Evolutionary conservation across 176 grass and related monocot genomes (phyloP).

Genomic region (Hsuehochloa calcarea): DNA sequence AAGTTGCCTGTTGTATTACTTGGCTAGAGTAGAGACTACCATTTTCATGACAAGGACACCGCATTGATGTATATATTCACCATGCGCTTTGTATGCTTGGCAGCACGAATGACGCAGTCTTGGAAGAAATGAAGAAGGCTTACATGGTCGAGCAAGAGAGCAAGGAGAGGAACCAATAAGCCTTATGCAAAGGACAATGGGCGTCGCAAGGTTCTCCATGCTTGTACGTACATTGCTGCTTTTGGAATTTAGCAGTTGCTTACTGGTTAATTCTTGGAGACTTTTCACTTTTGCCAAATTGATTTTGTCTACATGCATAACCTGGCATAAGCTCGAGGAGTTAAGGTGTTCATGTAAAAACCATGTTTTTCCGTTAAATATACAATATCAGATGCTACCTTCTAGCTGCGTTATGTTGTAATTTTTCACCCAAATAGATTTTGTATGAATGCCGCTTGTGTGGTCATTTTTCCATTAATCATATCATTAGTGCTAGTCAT

Average conservation of each 20-base stretch:
- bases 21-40: background rate
- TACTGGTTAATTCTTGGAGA: constrained; percentile 10
- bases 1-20: constrained; percentile 8
- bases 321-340: background rate
- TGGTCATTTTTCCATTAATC: background rate
- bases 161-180: constrained; percentile 49
- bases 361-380: background rate
- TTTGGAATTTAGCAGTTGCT: constrained; percentile 7
- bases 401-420: background rate
- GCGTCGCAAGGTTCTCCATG: background rate
- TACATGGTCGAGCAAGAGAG: constrained; percentile 74
- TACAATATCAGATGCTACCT: background rate
- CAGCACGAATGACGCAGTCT: constrained; percentile 83
- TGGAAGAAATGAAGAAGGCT: constrained; percentile 95
- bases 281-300: constrained; percentile 23
- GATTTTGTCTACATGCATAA: constrained; percentile 25
- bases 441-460: background rate
- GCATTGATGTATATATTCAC: constrained; percentile 13
- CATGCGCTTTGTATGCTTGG: constrained; percentile 30
- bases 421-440: constrained; percentile 14
- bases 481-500: background rate
- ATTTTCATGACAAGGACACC: background rate
- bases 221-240: constrained; percentile 30
- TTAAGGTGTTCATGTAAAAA: background rate
- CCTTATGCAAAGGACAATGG: background rate